Evolutionary conservation across 2,329 filamentous ascomycete species (phyloP), one percentile per base, ranked within the genome.

Genomic region (Arthrobotrys entomopaga): DNA sequence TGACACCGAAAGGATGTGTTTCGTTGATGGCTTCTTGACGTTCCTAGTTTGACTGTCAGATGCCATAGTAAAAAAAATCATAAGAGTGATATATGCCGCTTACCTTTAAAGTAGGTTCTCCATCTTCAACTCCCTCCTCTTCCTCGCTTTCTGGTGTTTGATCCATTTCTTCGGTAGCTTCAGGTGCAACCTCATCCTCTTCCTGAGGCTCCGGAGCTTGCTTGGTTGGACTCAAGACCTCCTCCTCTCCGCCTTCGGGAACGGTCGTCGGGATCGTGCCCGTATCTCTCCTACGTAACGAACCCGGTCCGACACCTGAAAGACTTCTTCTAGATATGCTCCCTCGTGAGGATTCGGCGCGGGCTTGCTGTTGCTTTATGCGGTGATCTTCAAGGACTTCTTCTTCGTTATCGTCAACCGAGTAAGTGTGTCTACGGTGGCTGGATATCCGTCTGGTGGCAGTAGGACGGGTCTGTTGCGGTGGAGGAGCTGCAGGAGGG

Each of bases 11-110:
- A 0, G 95, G 95, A 84, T 99, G 95, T 0, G 95, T 99, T 81
- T 97, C 90, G 83, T 99, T 99, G 85, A 99, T 99, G 77, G 95
- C 95, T 81, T 97, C 89, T 82, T 99, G 95, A 65, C 95, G 89
- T 81, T 99, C 95, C 81, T 96, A 34, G 57, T 56, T 20, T 10
- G 20, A 4, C 6, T 29, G 10, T 61, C 56, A 61, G 22, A 50
- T 50, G 1, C 11, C 34, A 6, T 29, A 49, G 11, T 22, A 24
- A 19, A 20, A n/a, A n/a, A n/a, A n/a, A n/a, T n/a, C 10, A 40
- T 19, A 38, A 19, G 15, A 8, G 2, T 13, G 29, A 2, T 1
- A 34, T 26, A 1, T n/a, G 13, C 34, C 8, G 19, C n/a, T 3
- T 53, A 71, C 58, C 52, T 74, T 74, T 50, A 67, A 52, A 24